These are phyloP conservation scores for Eucalyptus erythrocorys DNA, from an alignment of 345 rosid genomes.

Conservation along the genomic window DNA sequence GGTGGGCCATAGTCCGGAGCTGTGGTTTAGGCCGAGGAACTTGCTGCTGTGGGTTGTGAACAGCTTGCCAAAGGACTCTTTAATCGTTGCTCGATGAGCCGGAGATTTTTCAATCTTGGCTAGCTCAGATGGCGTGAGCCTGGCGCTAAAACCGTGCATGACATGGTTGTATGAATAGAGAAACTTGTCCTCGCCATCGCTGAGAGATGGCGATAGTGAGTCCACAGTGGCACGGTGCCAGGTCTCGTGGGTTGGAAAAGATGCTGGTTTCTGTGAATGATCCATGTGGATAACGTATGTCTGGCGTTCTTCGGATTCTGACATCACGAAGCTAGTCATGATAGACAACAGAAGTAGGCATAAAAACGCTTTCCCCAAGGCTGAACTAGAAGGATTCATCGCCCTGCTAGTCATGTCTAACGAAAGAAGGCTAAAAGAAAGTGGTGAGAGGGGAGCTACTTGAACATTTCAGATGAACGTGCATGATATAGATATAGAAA, in stretches of 20 bases:
- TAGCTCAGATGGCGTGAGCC: slow-evolving; percentile 24
- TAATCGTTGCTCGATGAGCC: slow-evolving; percentile 18
- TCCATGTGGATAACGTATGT: slow-evolving; percentile 28
- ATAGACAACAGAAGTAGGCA: not conserved
- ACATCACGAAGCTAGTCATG: not conserved
- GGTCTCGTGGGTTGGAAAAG: slow-evolving; percentile 10
- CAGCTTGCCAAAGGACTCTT: slow-evolving; percentile 19
- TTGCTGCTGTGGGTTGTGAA: slow-evolving; percentile 20
- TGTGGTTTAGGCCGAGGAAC: slow-evolving; percentile 22
- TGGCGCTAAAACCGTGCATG: slow-evolving; percentile 35
- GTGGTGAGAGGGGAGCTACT: not conserved
- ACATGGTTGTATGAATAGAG: slow-evolving; percentile 27
- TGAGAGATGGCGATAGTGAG: not conserved
- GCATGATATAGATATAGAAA: not conserved
- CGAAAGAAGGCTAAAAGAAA: not conserved
- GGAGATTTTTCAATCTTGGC: slow-evolving; percentile 22
- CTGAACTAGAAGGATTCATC: not conserved
- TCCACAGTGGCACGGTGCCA: slow-evolving; percentile 12
- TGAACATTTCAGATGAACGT: not conserved
- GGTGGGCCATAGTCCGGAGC: slow-evolving; percentile 15
- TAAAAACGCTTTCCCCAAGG: not conserved
- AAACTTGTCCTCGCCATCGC: not conserved
- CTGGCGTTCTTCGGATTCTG: not conserved
- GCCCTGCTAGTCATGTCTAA: not conserved
- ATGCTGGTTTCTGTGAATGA: slow-evolving; percentile 13